Percentiles rank a stretch among this genome's conserved stretches.
Conservation (phyloP, 2,329 filamentous ascomycete species). For the Phaeosphaeriaceae sp. region DNA sequence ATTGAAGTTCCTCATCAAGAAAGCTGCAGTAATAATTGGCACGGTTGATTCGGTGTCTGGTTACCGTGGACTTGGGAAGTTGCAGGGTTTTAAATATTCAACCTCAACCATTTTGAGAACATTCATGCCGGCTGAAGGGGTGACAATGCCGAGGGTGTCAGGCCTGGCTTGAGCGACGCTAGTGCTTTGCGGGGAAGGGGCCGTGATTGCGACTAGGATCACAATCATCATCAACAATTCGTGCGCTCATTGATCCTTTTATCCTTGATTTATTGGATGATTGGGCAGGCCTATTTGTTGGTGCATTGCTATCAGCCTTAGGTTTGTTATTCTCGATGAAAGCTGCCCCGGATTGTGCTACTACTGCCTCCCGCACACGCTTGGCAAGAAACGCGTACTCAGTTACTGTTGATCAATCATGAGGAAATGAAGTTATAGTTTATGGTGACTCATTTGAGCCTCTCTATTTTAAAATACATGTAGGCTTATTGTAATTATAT, state of each 20-base stretch:
- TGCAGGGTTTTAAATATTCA: not conserved
- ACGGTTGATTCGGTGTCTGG: not conserved
- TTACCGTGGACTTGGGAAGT: not conserved
- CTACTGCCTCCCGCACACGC: no score
- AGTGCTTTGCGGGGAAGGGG: constrained; percentile 23
- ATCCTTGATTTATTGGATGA: not conserved
- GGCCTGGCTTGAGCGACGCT: constrained; percentile 12
- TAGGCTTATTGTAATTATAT: no score
- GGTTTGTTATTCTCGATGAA: no score
- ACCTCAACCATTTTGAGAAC: no score
- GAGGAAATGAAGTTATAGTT: no score
- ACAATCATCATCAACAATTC: not conserved
- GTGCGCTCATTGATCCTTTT: not conserved
- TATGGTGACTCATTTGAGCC: no score
- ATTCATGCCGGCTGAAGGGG: constrained; percentile 13
- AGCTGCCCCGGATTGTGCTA: no score
- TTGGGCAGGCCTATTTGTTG: no score
- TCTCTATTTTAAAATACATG: no score
- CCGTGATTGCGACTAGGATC: not conserved
- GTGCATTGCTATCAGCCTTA: no score
- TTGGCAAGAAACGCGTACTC: no score
- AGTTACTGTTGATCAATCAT: no score
- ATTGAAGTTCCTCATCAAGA: not conserved
- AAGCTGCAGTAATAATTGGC: not conserved
- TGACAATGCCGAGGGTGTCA: constrained; percentile 22